Percentiles rank a stretch among this genome's conserved stretches.
These are phyloP conservation scores for Russula griseocarnosa DNA, from an alignment of 768 basidiomycete species.

Conservation along the genomic window DNA sequence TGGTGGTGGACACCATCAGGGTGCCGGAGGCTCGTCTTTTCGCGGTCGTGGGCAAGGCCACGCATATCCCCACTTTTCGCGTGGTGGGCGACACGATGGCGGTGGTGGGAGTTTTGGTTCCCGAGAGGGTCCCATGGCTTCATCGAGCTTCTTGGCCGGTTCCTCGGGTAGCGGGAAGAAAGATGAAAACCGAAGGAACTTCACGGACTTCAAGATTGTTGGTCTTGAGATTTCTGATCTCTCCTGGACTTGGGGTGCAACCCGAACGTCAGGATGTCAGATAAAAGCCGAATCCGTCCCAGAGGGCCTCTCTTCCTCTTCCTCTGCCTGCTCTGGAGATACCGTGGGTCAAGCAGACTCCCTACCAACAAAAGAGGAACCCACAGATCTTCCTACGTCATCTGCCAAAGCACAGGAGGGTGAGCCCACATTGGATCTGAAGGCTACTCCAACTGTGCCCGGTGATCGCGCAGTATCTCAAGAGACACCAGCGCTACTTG, in stretches of 20 bases:
- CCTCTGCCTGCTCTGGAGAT: slow-evolving; percentile 33
- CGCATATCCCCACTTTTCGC: slow-evolving; percentile 33
- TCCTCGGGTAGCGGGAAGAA: slow-evolving; percentile 56
- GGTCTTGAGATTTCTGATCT: slow-evolving; percentile 81
- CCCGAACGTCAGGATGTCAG: slow-evolving; percentile 38
- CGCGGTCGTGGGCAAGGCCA: slow-evolving; percentile 64
- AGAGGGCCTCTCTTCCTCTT: slow-evolving; percentile 34
- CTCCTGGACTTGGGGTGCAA: slow-evolving; percentile 80
- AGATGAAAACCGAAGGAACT: slow-evolving; percentile 84
- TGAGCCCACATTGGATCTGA: slow-evolving; percentile 8
- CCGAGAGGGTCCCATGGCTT: slow-evolving; percentile 44
- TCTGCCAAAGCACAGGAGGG: slow-evolving; percentile 10
- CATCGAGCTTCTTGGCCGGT: slow-evolving; percentile 27
- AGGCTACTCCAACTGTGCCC: neutral
- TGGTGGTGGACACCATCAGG: slow-evolving; percentile 38
- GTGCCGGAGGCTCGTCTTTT: slow-evolving; percentile 34
- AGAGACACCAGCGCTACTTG: slow-evolving; percentile 11
- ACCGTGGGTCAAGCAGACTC: neutral
- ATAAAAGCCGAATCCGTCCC: slow-evolving; percentile 32
- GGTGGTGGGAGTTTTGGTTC: slow-evolving; percentile 36
- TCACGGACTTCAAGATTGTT: slow-evolving; percentile 97
- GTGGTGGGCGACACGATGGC: slow-evolving; percentile 42
- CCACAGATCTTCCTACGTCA: slow-evolving; percentile 11
- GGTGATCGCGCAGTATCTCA: neutral
- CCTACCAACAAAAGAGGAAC: slow-evolving; percentile 11